Conservation (phyloP, 768 basidiomycete genomes). For the Rickenella mellea region DNA sequence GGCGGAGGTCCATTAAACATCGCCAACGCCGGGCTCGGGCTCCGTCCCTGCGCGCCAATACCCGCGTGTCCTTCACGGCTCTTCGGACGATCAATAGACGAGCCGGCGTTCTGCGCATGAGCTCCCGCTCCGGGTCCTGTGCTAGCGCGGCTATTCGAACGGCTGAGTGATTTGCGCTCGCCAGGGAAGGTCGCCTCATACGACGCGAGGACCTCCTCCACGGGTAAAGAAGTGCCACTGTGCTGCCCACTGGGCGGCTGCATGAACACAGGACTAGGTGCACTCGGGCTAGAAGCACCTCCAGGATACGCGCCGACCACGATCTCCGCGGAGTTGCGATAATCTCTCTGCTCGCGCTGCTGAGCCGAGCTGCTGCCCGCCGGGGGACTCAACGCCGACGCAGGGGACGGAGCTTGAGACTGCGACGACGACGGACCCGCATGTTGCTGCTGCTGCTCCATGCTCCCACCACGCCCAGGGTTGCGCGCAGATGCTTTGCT, state of each 20-base stretch:
- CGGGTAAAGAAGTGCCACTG: conserved; percentile 29
- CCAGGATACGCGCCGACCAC: conserved; percentile 71
- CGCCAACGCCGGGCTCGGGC: conserved; percentile 56
- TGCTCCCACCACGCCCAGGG: neutral
- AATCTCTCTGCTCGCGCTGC: conserved; percentile 43
- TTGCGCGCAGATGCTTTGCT: no score
- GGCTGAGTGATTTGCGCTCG: conserved; percentile 55
- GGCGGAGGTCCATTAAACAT: conserved; percentile 3
- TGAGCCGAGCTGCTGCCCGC: no score
- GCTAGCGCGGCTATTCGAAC: conserved; percentile 37
- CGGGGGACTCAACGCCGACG: neutral
- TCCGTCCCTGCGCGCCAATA: conserved; percentile 66
- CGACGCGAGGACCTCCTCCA: conserved; percentile 63
- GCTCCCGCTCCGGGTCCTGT: conserved; percentile 18
- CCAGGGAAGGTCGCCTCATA: conserved; percentile 87
- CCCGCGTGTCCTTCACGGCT: conserved; percentile 69
- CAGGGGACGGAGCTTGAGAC: neutral
- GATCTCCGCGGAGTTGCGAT: conserved; percentile 63
- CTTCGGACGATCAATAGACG: conserved; percentile 34
- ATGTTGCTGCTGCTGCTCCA: neutral
- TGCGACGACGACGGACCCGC: neutral
- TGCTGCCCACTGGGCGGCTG: conserved; percentile 47
- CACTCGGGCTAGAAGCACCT: conserved; percentile 28
- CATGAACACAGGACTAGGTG: conserved; percentile 53
- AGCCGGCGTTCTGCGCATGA: conserved; percentile 18